Base-by-base conservation (phyloP, 2,329 filamentous ascomycete species). In the Cytospora schulzeri region DNA sequence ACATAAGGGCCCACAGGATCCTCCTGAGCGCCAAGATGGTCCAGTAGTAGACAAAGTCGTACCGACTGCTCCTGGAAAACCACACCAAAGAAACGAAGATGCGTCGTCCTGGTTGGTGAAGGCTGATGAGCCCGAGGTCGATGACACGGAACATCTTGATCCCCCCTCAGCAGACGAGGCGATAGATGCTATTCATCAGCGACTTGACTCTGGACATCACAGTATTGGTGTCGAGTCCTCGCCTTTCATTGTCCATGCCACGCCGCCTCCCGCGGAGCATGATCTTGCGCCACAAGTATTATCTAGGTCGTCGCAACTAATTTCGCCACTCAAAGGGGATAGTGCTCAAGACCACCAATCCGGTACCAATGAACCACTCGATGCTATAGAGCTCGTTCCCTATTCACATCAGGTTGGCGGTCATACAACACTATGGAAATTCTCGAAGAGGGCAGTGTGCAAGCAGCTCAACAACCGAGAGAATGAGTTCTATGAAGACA, bases 381-480 rank as follows among this genome's bases (percentile, higher is more conserved):
- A 94, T 68, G 94, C 94, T 33, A 96, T 99, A 70, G 93, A 98
- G 76, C 83, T 99, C 66, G 97, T 97, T 72, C 95, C 95, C 1
- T 99, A 97, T 78, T 92, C 92, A 69, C 95, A 99, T 77, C 95
- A 99, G 77, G 95, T 99, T 62, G 95, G 95, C 65, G 95, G 95
- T 0, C 95, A 99, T 76, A 97, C 93, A 8, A 97, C 94, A 0
- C 85, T 99, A 41, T 99, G 96, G 85, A 90, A 94, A 51, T 98
- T 99, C 74, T 98, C 95, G 22, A 89, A 92, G 69, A 87, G 93
- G 71, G 95, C 95, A 63, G 93, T 99, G 14, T 99, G 95, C 83
- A 99, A 99, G 78, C 93, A 97, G 78, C 85, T 99, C 73, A 99
- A 97, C 76, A 99, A 97, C 75, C 87, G 94, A 72, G 95, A 99